phyloP scores from a whole-genome alignment of 2,329 filamentous ascomycete genomes.

The Pseudogymnoascus sp. region DNA sequence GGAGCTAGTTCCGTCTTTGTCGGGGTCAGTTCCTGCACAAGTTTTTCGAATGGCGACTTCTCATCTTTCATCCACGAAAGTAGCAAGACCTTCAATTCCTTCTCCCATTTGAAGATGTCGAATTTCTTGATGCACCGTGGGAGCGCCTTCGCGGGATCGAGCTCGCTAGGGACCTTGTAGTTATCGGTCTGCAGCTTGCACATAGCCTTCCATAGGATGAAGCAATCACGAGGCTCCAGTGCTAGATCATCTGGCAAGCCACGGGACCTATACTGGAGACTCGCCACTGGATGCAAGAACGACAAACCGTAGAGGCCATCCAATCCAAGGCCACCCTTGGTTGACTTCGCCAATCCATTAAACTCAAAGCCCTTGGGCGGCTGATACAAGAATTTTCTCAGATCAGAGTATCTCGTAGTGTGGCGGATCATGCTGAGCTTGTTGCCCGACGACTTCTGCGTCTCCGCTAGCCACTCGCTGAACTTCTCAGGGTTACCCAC shows the following conservation, averaged over 20 bases:
- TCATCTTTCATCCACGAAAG: slow-evolving; percentile 49
- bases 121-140: slow-evolving; percentile 51
- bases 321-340: slow-evolving; percentile 24
- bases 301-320: slow-evolving; percentile 30
- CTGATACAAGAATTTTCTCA: slow-evolving; percentile 64
- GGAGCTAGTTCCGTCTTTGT: not conserved
- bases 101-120: slow-evolving; percentile 59
- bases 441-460: slow-evolving; percentile 54
- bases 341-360: slow-evolving; percentile 28
- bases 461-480: slow-evolving; percentile 55
- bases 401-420: slow-evolving; percentile 61
- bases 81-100: slow-evolving; percentile 48
- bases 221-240: slow-evolving; percentile 64
- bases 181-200: slow-evolving; percentile 41
- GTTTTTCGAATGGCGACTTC: slow-evolving; percentile 33
- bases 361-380: slow-evolving; percentile 37
- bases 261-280: slow-evolving; percentile 51
- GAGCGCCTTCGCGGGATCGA: slow-evolving; percentile 42
- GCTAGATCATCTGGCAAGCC: slow-evolving; percentile 58
- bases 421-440: slow-evolving; percentile 62
- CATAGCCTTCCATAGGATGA: slow-evolving; percentile 58
- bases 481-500: slow-evolving; percentile 69
- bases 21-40: slow-evolving; percentile 38
- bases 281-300: slow-evolving; percentile 59
- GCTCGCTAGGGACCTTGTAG: slow-evolving; percentile 40